These are phyloP conservation scores for Scutellaria galericulata DNA, from an alignment of 257 asterid genomes.

Conservation along the genomic window DNA sequence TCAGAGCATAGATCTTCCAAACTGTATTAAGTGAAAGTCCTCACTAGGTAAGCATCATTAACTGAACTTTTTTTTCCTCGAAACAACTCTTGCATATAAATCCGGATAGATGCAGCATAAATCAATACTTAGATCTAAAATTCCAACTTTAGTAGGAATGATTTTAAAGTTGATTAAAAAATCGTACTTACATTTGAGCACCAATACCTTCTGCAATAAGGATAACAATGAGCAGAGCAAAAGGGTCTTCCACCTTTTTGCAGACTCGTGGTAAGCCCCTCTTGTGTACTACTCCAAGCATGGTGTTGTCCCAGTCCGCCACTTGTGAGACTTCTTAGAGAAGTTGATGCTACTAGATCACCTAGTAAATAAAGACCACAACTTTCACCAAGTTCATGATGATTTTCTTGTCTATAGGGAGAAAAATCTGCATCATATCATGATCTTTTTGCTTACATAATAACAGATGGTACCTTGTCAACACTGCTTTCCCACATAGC, in stretches of 20 bases:
- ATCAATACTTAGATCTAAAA: background rate
- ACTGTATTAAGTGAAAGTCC: background rate
- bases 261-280: constrained; percentile 59
- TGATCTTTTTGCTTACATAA: too few species aligned
- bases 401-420: too few species aligned
- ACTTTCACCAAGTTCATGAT: too few species aligned
- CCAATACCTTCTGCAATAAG: constrained; percentile 57
- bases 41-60: background rate
- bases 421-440: too few species aligned
- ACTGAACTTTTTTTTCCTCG: background rate
- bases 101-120: too few species aligned
- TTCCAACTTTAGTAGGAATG: background rate
- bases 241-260: constrained; percentile 71
- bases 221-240: constrained; percentile 77
- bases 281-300: constrained; percentile 48
- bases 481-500: too few species aligned
- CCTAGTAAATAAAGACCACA: constrained; percentile 36
- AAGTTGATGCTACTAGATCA: constrained; percentile 34
- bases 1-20: background rate
- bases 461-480: too few species aligned
- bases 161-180: constrained; percentile 1
- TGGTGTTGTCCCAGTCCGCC: constrained; percentile 44
- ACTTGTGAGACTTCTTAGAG: constrained; percentile 39
- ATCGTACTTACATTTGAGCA: constrained; percentile 59
- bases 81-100: background rate